These are phyloP conservation scores for Betula pendula DNA, from an alignment of 306 rosid genomes.

Conservation along the genomic window DNA sequence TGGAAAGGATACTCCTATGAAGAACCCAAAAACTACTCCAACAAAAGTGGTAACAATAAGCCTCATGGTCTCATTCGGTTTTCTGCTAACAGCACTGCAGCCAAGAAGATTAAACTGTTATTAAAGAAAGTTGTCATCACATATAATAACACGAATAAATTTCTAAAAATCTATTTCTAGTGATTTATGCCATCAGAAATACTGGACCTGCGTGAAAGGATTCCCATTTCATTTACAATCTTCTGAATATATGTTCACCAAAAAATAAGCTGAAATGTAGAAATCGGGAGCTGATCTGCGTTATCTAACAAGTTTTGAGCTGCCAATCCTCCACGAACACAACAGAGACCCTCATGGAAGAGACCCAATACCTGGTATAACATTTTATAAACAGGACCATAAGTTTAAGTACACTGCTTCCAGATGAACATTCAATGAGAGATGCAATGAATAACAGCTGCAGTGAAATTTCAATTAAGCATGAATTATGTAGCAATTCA, in stretches of 20 bases:
- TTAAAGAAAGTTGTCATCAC: conserved; percentile 8
- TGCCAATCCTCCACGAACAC: conserved; percentile 33
- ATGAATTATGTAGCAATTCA: background rate
- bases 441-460: background rate
- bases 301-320: conserved; percentile 31
- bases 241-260: conserved; percentile 41
- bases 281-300: conserved; percentile 45
- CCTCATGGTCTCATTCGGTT: conserved; percentile 86
- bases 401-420: conserved; percentile 34
- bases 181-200: conserved; percentile 23
- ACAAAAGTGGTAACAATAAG: conserved; percentile 73
- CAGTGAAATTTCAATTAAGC: background rate
- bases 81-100: conserved; percentile 68
- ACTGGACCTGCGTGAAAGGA: conserved; percentile 70
- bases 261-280: conserved; percentile 34
- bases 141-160: conserved; percentile 16
- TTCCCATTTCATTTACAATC: conserved; percentile 74
- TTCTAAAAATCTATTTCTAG: conserved; percentile 7
- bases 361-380: conserved; percentile 39
- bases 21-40: conserved; percentile 86
- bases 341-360: conserved; percentile 27
- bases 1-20: conserved; percentile 85
- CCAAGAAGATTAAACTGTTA: conserved; percentile 38
- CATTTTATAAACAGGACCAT: conserved; percentile 31
- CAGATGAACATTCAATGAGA: conserved; percentile 9